phyloP scores from a whole-genome alignment of 208 protist genomes.

The Trypanosoma caninum region DNA sequence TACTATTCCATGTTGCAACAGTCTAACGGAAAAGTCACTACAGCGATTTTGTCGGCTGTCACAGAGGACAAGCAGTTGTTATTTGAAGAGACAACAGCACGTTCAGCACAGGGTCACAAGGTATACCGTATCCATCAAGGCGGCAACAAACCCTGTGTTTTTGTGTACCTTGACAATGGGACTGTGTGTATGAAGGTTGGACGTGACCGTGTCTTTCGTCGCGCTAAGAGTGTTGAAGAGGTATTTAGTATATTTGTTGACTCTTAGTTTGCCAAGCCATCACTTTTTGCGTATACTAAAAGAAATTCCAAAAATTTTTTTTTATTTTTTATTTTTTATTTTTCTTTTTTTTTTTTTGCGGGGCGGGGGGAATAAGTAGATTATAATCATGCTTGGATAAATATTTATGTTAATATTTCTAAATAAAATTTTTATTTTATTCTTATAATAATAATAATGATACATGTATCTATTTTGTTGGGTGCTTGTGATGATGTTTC shows the following conservation, averaged over 20 bases:
- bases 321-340: neutral
- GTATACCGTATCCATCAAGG: conserved; percentile 63
- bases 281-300: neutral
- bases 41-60: conserved; percentile 49
- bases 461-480: too few relatives aligned
- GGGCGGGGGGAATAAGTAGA: too few relatives aligned
- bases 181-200: conserved; percentile 54
- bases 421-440: too few relatives aligned
- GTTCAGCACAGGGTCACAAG: conserved; percentile 55
- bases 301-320: neutral
- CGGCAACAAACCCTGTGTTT: conserved; percentile 27
- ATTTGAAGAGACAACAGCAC: conserved; percentile 55
- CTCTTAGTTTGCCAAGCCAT: neutral
- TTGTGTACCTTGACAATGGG: conserved; percentile 73
- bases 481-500: too few relatives aligned
- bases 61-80: conserved; percentile 72
- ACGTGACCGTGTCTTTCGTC: conserved; percentile 36
- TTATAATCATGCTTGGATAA: too few relatives aligned
- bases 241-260: conserved; percentile 36
- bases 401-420: too few relatives aligned
- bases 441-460: too few relatives aligned
- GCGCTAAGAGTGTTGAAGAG: conserved; percentile 67
- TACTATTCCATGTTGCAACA: conserved; percentile 61
- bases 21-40: conserved; percentile 63
- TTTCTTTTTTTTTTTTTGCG: neutral